Evolutionary conservation across 345 rosid species (phyloP).

Genomic region (Excoecaria cochinchinensis): DNA sequence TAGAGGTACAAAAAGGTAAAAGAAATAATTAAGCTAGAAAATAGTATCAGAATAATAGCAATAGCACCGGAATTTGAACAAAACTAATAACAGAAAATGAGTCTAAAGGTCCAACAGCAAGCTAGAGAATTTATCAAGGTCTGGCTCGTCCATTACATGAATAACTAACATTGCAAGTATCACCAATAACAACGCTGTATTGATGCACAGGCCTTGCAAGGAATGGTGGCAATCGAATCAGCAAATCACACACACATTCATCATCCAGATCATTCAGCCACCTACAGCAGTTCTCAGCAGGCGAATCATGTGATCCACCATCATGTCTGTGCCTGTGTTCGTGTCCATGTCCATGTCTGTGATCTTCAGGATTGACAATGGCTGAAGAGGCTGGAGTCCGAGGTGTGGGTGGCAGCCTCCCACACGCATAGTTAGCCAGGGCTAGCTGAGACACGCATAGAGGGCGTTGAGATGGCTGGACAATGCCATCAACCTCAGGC

Average conservation of each 20-base stretch:
- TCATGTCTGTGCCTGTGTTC: conserved; percentile 12
- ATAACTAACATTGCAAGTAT: conserved; percentile 54
- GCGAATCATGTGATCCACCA: conserved; percentile 13
- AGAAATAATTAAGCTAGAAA: too few relatives aligned
- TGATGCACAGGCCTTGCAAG: conserved; percentile 62
- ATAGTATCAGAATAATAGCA: neutral
- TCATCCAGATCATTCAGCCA: conserved; percentile 70
- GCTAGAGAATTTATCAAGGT: neutral
- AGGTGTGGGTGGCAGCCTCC: conserved; percentile 8
- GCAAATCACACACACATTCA: conserved; percentile 74
- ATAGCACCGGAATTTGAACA: neutral
- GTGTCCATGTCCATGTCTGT: conserved; percentile 26
- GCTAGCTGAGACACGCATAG: conserved; percentile 29
- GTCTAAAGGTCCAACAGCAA: neutral
- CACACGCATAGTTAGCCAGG: conserved; percentile 29
- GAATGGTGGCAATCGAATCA: conserved; percentile 69
- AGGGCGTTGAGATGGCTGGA: conserved; percentile 11
- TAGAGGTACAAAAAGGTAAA: too few relatives aligned
- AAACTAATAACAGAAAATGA: neutral
- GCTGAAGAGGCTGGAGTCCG: neutral
- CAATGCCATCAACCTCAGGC: neutral
- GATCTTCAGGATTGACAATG: neutral
- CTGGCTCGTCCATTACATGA: conserved; percentile 43
- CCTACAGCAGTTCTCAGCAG: conserved; percentile 56
- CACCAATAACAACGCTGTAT: conserved; percentile 51